Conservation (phyloP, 1,284 basidiomycete genomes). For the Xanthoconium separans region DNA sequence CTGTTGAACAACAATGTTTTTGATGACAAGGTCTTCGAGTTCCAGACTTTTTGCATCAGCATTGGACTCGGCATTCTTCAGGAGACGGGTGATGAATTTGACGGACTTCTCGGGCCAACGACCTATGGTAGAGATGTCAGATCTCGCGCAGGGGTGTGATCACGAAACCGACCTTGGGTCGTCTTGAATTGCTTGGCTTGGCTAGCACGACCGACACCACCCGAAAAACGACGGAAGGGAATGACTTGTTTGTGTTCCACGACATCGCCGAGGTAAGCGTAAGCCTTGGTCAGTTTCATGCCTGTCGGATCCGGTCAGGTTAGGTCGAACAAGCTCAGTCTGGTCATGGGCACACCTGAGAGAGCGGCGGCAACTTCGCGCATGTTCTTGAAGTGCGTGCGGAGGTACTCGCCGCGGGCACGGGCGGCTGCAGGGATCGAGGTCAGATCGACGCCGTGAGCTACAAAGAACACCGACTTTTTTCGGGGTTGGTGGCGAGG, state of each 20-base stretch:
- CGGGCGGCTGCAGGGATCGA: constrained; percentile 65
- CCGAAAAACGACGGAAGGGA: constrained; percentile 96
- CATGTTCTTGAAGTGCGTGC: constrained; percentile 99
- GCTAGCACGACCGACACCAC: constrained; percentile 95
- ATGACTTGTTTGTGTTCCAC: constrained; percentile 97
- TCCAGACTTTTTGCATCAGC: constrained; percentile 98
- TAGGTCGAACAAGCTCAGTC: not conserved
- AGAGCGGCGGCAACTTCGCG: constrained; percentile 91
- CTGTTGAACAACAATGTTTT: constrained; percentile 98
- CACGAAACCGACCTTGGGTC: constrained; percentile 79
- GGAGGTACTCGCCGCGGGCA: constrained; percentile 95
- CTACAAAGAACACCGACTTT: constrained; percentile 58
- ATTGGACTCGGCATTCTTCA: constrained; percentile 99
- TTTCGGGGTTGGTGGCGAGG: constrained; percentile 88
- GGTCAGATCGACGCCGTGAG: constrained; percentile 10
- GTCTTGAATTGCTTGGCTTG: constrained; percentile 98
- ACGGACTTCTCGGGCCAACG: constrained; percentile 99
- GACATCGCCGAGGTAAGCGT: constrained; percentile 92
- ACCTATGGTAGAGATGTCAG: constrained; percentile 53
- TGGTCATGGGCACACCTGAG: constrained; percentile 55
- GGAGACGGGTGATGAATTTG: constrained; percentile 89
- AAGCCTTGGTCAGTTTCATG: constrained; percentile 94
- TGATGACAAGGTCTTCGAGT: constrained; percentile 90
- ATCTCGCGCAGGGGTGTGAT: not conserved
- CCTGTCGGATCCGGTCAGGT: constrained; percentile 46